A percentile compares a stretch with the other conserved stretches of the same genome.
These are phyloP conservation scores for Hirschioporus abietinus DNA, from an alignment of 768 basidiomycete genomes.

Conservation along the genomic window DNA sequence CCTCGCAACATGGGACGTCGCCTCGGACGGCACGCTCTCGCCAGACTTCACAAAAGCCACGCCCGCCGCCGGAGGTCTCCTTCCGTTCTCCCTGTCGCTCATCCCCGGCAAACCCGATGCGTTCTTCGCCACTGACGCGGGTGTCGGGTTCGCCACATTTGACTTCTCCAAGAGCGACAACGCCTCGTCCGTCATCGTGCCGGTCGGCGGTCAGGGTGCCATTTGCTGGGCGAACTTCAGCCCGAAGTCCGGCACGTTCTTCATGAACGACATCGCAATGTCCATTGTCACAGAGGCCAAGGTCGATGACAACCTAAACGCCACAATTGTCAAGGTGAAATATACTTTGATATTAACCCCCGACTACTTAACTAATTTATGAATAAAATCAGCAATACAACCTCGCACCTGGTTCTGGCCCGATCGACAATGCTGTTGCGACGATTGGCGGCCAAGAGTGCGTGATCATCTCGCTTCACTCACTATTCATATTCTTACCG, in stretches of 20 bases:
- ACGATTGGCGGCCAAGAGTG: conserved; percentile 18
- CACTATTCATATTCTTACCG: background rate
- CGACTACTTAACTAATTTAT: background rate
- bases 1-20: conserved; percentile 46
- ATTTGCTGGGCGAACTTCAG: conserved; percentile 26
- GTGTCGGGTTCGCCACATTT: conserved; percentile 24
- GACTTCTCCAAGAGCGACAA: conserved; percentile 20
- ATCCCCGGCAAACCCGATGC: conserved; percentile 25
- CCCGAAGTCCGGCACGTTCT: conserved; percentile 27
- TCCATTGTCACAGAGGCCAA: conserved; percentile 37
- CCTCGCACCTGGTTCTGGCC: conserved; percentile 12
- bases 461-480: background rate
- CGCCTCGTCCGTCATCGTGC: conserved; percentile 13
- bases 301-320: conserved; percentile 40
- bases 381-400: conserved; percentile 18
- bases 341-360: background rate
- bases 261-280: conserved; percentile 24
- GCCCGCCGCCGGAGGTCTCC: conserved; percentile 35
- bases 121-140: conserved; percentile 24
- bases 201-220: conserved; percentile 24
- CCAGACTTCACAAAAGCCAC: conserved; percentile 31
- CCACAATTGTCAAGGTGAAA: conserved; percentile 37
- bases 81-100: conserved; percentile 43
- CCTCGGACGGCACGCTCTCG: conserved; percentile 39
- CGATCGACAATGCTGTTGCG: conserved; percentile 19